phyloP scores from a whole-genome alignment of 495 filamentous ascomycete species.

The Penicillium egyptiacum region DNA sequence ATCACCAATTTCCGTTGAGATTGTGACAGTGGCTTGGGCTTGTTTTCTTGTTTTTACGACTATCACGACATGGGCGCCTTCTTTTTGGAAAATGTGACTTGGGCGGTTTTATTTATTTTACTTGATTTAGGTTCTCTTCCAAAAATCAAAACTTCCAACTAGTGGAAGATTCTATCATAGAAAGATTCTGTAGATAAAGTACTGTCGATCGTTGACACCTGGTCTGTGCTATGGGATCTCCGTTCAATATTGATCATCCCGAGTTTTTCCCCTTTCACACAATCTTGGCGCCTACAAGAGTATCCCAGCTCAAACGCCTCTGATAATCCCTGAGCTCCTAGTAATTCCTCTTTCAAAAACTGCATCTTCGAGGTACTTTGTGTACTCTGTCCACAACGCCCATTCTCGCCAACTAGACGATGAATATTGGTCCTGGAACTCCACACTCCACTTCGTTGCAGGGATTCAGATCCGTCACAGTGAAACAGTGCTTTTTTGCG shows the following conservation, averaged over 20 bases:
- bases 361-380: neutral
- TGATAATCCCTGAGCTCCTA: neutral
- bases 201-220: neutral
- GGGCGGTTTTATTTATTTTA: neutral
- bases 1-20: conserved; percentile 41
- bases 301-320: conserved; percentile 7
- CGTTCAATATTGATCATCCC: conserved; percentile 10
- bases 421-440: conserved; percentile 16
- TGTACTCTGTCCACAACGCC: neutral
- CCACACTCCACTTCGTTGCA: conserved; percentile 29
- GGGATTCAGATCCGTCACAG: conserved; percentile 24
- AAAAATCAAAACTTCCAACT: neutral
- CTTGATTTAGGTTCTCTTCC: neutral
- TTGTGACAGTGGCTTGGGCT: conserved; percentile 9
- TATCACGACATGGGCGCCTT: conserved; percentile 4
- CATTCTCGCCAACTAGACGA: neutral
- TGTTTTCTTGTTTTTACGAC: conserved; percentile 19
- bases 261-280: conserved; percentile 16
- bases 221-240: neutral
- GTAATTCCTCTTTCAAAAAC: neutral
- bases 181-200: neutral
- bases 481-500: conserved; percentile 20
- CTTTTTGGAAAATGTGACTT: neutral
- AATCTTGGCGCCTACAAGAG: neutral
- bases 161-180: neutral